A percentile compares a stretch with the other conserved stretches of the same genome.
These are phyloP conservation scores for Prasinococcaceae sp. DNA, from an alignment of 139 green algal genomes.

Conservation along the genomic window DNA sequence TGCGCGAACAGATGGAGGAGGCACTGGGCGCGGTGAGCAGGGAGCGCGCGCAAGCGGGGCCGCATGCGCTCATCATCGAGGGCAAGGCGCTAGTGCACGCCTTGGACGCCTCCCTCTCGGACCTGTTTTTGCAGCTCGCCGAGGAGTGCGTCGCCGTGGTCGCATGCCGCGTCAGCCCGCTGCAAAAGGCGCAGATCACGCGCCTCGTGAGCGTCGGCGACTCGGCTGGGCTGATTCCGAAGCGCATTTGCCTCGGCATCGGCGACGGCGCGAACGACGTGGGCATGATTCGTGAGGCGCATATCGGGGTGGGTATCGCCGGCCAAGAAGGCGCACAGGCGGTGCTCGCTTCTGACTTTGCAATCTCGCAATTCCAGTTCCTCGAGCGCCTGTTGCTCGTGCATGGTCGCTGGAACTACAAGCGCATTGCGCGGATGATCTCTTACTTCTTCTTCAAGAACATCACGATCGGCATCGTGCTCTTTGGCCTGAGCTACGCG, in stretches of 20 bases:
- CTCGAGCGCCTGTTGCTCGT: constrained; percentile 79
- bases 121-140: constrained; percentile 38
- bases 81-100: constrained; percentile 15
- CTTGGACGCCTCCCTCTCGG: constrained; percentile 6
- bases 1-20: too few relatives aligned
- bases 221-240: not conserved
- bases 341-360: constrained; percentile 78
- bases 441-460: constrained; percentile 99
- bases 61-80: constrained; percentile 27
- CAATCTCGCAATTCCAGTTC: constrained; percentile 84
- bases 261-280: constrained; percentile 97
- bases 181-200: constrained; percentile 35
- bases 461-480: constrained; percentile 67
- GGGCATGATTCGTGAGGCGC: constrained; percentile 89
- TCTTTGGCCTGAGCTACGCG: constrained; percentile 33
- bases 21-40: too few relatives aligned
- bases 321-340: constrained; percentile 84
- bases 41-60: too few relatives aligned
- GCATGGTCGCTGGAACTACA: constrained; percentile 76
- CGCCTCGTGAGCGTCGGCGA: not conserved
- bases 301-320: constrained; percentile 94
- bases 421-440: constrained; percentile 49
- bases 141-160: constrained; percentile 51
- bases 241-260: constrained; percentile 84
- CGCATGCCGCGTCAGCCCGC: constrained; percentile 51